Conservation (phyloP, 2,329 filamentous ascomycete species). For the Hymenoscyphus repandus region DNA sequence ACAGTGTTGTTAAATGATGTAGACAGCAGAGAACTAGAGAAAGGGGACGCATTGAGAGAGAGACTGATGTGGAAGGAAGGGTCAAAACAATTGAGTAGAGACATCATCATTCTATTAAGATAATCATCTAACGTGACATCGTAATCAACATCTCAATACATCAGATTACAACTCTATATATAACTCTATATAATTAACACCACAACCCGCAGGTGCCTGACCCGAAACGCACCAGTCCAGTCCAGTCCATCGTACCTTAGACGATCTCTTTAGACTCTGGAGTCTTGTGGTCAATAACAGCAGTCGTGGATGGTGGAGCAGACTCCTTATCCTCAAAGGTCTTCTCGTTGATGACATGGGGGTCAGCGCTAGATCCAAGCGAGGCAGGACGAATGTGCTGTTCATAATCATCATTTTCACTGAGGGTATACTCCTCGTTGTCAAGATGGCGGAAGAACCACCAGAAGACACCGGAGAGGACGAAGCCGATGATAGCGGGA, state of each 20-base stretch:
- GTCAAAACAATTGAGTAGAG: too few species aligned
- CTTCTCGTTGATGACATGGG: neutral
- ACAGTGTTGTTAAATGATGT: too few species aligned
- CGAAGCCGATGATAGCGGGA: conserved; percentile 39
- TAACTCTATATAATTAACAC: neutral
- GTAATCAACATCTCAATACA: too few species aligned
- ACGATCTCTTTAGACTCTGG: neutral
- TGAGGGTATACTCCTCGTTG: conserved; percentile 35
- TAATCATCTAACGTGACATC: too few species aligned
- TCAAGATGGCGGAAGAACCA: conserved; percentile 35
- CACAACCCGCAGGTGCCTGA: neutral
- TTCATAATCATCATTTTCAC: conserved; percentile 1
- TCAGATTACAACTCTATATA: too few species aligned
- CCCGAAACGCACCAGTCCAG: too few species aligned
- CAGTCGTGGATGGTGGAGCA: neutral
- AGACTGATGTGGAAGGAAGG: too few species aligned
- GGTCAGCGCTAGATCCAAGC: neutral
- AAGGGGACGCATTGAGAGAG: too few species aligned
- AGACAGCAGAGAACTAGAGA: too few species aligned
- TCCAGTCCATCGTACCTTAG: too few species aligned
- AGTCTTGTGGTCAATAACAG: neutral
- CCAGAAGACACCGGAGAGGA: conserved; percentile 41
- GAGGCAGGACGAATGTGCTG: neutral
- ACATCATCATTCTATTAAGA: too few species aligned
- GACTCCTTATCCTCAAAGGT: conserved; percentile 1